Conservation (phyloP, 192 early-diverging fungal genomes). For the Coemansia sp. region DNA sequence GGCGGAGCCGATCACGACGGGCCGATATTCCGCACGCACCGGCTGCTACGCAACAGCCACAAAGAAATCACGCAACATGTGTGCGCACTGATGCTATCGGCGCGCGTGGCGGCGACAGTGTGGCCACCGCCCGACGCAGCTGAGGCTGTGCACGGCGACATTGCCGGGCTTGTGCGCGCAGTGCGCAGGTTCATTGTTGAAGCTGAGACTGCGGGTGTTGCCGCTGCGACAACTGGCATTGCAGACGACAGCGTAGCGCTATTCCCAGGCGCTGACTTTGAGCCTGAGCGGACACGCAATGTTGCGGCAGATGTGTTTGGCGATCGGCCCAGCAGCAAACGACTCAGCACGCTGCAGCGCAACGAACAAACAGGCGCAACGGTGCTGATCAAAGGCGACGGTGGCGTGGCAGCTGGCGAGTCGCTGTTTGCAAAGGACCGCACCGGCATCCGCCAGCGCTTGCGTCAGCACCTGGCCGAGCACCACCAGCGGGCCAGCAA, state of each 20-base stretch:
- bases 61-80: conserved; percentile 75
- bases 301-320: neutral
- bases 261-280: conserved; percentile 42
- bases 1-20: conserved; percentile 71
- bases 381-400: conserved; percentile 38
- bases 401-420: conserved; percentile 14
- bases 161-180: conserved; percentile 72
- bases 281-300: conserved; percentile 20
- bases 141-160: conserved; percentile 69
- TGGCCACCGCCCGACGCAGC: conserved; percentile 88
- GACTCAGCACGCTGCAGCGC: conserved; percentile 49
- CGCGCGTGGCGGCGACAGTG: conserved; percentile 79
- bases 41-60: conserved; percentile 67
- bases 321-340: conserved; percentile 9
- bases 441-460: conserved; percentile 51
- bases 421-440: conserved; percentile 53
- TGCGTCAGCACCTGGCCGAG: conserved; percentile 56
- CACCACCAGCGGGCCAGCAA: conserved; percentile 47
- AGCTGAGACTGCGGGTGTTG: conserved; percentile 61
- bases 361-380: conserved; percentile 54
- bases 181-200: conserved; percentile 73
- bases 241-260: conserved; percentile 42
- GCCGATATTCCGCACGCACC: conserved; percentile 64
- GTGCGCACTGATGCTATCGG: conserved; percentile 80
- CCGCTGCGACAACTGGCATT: conserved; percentile 14